phyloP scores from a whole-genome alignment of 495 filamentous ascomycete species.

The Aspergillus taichungensis region DNA sequence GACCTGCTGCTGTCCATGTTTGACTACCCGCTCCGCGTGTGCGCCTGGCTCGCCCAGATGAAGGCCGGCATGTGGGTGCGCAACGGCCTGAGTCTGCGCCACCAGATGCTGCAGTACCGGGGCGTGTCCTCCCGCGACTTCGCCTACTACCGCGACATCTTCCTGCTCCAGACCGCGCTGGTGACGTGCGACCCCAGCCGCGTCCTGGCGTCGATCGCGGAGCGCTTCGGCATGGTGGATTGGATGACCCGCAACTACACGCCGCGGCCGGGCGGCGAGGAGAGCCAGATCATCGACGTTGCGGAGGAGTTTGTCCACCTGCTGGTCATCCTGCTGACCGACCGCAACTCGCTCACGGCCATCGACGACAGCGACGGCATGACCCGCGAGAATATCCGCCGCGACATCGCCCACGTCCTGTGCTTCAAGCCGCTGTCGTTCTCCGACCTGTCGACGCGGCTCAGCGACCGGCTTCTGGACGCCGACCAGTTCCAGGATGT shows the following conservation, averaged over 20 bases:
- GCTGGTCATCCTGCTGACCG: slow-evolving; percentile 81
- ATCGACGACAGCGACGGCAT: slow-evolving; percentile 56
- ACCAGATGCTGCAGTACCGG: slow-evolving; percentile 88
- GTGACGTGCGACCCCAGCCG: slow-evolving; percentile 76
- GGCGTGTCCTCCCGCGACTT: slow-evolving; percentile 82
- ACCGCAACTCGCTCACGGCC: slow-evolving; percentile 71
- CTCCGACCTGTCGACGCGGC: slow-evolving; percentile 72
- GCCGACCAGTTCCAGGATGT: slow-evolving; percentile 83
- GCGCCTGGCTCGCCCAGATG: slow-evolving; percentile 96
- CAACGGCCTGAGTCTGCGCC: slow-evolving; percentile 88
- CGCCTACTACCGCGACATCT: slow-evolving; percentile 89
- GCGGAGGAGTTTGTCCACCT: slow-evolving; percentile 94
- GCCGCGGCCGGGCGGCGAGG: slow-evolving; percentile 62
- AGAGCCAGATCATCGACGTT: slow-evolving; percentile 78
- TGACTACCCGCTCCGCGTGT: slow-evolving; percentile 87
- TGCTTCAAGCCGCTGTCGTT: slow-evolving; percentile 95
- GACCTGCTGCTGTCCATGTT: slow-evolving; percentile 82
- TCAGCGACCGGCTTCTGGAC: slow-evolving; percentile 44
- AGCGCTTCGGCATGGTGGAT: slow-evolving; percentile 80
- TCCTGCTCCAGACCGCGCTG: slow-evolving; percentile 83
- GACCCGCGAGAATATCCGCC: slow-evolving; percentile 62
- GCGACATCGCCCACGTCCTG: slow-evolving; percentile 86
- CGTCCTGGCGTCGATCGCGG: slow-evolving; percentile 82
- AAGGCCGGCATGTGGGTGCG: slow-evolving; percentile 98
- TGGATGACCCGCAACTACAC: slow-evolving; percentile 82